Evolutionary conservation across 2,329 filamentous ascomycete species (phyloP).

Genomic region (Calcarisporium arbuscula): DNA sequence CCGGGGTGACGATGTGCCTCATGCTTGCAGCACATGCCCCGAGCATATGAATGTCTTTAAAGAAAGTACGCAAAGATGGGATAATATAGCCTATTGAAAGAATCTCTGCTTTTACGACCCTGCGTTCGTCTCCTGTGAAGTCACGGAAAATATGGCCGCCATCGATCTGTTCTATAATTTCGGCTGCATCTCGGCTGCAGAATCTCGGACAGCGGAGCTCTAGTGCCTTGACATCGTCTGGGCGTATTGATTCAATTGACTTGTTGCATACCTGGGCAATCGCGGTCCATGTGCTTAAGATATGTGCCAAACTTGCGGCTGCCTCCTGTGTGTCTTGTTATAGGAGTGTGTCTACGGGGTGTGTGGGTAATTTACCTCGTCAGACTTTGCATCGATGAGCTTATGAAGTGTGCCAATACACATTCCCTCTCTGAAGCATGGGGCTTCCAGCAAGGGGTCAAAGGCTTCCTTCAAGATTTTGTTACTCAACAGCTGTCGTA

Average conservation of each 20-base stretch:
- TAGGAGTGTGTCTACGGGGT: neutral
- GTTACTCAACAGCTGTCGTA: neutral
- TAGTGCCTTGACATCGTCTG: neutral
- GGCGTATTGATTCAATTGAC: neutral
- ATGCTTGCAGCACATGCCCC: conserved; percentile 1
- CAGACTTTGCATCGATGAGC: neutral
- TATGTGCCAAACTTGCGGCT: neutral
- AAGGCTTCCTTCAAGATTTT: neutral
- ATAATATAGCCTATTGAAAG: neutral
- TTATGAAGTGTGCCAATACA: conserved; percentile 1
- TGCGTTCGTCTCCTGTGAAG: neutral
- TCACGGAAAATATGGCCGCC: neutral
- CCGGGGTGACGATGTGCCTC: neutral
- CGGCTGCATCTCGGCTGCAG: neutral
- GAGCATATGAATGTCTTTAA: neutral
- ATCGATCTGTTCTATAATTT: neutral
- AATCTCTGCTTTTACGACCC: neutral
- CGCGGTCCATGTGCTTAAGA: neutral
- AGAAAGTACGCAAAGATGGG: neutral
- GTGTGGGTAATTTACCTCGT: neutral
- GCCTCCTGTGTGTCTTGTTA: neutral
- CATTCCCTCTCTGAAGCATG: neutral
- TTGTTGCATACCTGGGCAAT: neutral
- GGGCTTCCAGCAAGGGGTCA: neutral
- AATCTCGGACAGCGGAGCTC: neutral